Base-by-base conservation (phyloP, 1,284 basidiomycete genomes). In the Fomitopsis schrenkii region DNA sequence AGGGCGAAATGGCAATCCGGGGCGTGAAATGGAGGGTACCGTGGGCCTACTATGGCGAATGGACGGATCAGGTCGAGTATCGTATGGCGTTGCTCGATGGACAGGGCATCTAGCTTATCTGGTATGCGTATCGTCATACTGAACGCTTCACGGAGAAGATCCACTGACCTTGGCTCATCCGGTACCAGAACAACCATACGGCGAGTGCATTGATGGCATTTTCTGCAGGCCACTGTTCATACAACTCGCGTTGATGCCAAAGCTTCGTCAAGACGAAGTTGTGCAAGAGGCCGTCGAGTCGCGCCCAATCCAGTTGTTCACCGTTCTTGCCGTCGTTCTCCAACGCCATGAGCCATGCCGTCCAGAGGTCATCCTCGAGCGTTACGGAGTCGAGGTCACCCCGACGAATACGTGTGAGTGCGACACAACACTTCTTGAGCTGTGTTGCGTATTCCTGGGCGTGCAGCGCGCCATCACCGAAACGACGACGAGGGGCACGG, bases 301-400 rank as follows among this genome's bases (percentile, higher is more conserved):
- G 77, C 0, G 81, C 86, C 55, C 75, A 76, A 46, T 81, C 75
- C 53, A 93, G 36, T 70, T 89, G 89, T 1, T 70, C 74, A 17
- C 79, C 74, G 70, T 94, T 94, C 74, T 82, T 84, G 26, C 88
- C 90, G 70, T 94, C 87, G 77, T 91, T 88, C 69, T 93, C 91
- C 10, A 84, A 73, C 65, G 90, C 72, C 80, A 93, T 84, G 46
- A 88, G 68, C 64, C 85, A 87, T 1, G 82, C 77, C 1, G 75
- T 75, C 77, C 83, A 84, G 14, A 91, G 72, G 54, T 87, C 74
- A 77, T 76, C 50, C 19, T 72, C 63, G 3, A 81, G 67, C 38
- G 61, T 58, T 5, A 68, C 63, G 6, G 70, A 61, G 54, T 72
- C 64, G 54, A 82, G 72, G 63, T 82, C 73, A 15, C 72, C 74